Percentiles rank a stretch among this genome's conserved stretches.
phyloP scores from a whole-genome alignment of 306 rosid species.

The Prunus padus region DNA sequence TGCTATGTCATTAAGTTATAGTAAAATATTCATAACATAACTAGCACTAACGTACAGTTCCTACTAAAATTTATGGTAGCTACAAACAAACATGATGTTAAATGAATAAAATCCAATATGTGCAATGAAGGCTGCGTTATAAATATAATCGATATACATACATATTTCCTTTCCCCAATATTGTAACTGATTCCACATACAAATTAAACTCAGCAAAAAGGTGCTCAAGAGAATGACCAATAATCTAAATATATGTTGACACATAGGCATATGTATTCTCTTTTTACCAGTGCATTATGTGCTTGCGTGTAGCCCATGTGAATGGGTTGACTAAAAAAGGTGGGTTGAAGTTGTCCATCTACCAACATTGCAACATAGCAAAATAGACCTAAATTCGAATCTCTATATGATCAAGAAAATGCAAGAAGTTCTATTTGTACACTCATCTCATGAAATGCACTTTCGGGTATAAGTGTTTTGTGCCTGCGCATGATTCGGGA shows the following conservation, averaged over 20 bases:
- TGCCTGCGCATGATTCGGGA: background rate
- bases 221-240: background rate
- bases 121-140: background rate
- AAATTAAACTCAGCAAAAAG: background rate
- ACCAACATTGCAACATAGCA: slow-evolving; percentile 13
- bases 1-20: no score
- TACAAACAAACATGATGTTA: background rate
- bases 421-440: background rate
- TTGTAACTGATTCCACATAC: background rate
- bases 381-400: background rate
- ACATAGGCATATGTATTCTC: background rate
- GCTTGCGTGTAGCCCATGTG: slow-evolving; percentile 20
- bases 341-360: slow-evolving; percentile 31
- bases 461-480: background rate
- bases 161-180: background rate
- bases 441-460: background rate
- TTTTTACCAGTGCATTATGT: background rate
- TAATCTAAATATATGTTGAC: slow-evolving; percentile 2
- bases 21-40: no score
- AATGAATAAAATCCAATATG: background rate
- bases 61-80: no score
- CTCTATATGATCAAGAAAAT: background rate
- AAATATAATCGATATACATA: no score
- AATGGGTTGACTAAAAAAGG: slow-evolving; percentile 23
- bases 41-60: no score